These are phyloP conservation scores for Ganoderma leucocontextum DNA, from an alignment of 1,284 basidiomycete species.

Conservation along the genomic window DNA sequence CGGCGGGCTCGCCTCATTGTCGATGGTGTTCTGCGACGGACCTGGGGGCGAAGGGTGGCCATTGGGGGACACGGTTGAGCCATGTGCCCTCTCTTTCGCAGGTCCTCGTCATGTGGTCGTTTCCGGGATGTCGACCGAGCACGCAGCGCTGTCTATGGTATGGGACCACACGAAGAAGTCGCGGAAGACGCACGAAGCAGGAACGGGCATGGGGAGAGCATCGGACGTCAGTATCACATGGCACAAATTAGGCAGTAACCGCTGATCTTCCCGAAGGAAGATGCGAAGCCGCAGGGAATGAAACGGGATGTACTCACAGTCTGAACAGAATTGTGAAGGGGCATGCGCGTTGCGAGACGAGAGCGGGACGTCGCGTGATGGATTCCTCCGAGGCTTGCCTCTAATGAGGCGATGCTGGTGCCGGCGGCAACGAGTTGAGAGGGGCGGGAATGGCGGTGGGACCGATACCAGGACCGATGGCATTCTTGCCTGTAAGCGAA, in stretches of 20 bases:
- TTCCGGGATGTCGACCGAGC: constrained; percentile 79
- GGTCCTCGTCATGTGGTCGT: constrained; percentile 72
- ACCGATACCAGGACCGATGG: constrained; percentile 86
- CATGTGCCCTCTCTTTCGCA: constrained; percentile 69
- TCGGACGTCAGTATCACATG: constrained; percentile 31
- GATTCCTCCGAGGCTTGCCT: constrained; percentile 61
- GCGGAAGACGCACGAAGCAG: constrained; percentile 4
- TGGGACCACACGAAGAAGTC: constrained; percentile 7
- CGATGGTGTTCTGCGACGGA: constrained; percentile 44
- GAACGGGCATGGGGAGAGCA: constrained; percentile 5
- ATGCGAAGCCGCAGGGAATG: constrained; percentile 22
- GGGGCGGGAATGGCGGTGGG: constrained; percentile 74
- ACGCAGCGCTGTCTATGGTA: constrained; percentile 56
- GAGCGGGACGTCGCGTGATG: constrained; percentile 65
- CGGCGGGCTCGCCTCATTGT: constrained; percentile 40
- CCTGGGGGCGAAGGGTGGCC: constrained; percentile 71
- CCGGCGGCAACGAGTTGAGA: constrained; percentile 66
- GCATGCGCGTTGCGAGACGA: constrained; percentile 67
- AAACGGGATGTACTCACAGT: constrained; percentile 57
- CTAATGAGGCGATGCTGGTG: constrained; percentile 63
- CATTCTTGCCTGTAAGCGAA: constrained; percentile 67
- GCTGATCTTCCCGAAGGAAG: constrained; percentile 35
- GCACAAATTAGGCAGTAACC: constrained; percentile 29
- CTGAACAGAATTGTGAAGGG: constrained; percentile 69
- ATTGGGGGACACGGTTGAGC: constrained; percentile 76